phyloP scores from a whole-genome alignment of 805 yeast species.

The Scheffersomyces stipitis region DNA sequence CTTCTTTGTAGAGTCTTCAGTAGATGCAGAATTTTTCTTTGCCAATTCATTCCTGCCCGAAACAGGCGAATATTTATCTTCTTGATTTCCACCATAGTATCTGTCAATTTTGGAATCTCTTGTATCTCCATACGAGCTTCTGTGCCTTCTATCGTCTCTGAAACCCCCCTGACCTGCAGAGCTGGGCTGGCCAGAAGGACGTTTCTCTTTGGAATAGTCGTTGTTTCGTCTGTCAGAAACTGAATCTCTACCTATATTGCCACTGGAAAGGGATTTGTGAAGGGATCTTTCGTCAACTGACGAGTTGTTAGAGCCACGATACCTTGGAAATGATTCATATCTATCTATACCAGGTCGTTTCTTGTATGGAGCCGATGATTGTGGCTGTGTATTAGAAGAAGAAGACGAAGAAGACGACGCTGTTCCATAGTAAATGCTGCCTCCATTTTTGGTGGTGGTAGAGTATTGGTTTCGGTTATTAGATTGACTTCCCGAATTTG shows the following conservation, averaged over 20 bases:
- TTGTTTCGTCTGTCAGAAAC: neutral
- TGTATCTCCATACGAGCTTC: no score
- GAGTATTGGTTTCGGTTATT: neutral
- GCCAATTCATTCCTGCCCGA: no score
- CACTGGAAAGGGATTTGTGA: neutral
- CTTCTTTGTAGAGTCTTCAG: no score
- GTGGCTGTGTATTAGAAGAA: neutral
- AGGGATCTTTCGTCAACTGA: neutral
- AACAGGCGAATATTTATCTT: no score
- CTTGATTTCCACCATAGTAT: no score
- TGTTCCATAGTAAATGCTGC: slow-evolving; percentile 7
- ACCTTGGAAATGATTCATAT: slow-evolving; percentile 16
- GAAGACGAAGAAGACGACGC: slow-evolving; percentile 1
- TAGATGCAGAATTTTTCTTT: no score
- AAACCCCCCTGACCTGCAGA: neutral
- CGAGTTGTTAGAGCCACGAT: neutral
- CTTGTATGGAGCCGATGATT: slow-evolving; percentile 6
- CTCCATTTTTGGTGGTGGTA: neutral
- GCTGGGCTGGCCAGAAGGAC: neutral
- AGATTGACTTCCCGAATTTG: no score
- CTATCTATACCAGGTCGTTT: slow-evolving; percentile 16
- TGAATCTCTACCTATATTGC: neutral
- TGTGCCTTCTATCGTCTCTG: neutral
- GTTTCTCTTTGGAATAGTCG: neutral
- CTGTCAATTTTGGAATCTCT: no score